Evolutionary conservation across 805 yeast species (phyloP).

Genomic region (Pichia heedii): DNA sequence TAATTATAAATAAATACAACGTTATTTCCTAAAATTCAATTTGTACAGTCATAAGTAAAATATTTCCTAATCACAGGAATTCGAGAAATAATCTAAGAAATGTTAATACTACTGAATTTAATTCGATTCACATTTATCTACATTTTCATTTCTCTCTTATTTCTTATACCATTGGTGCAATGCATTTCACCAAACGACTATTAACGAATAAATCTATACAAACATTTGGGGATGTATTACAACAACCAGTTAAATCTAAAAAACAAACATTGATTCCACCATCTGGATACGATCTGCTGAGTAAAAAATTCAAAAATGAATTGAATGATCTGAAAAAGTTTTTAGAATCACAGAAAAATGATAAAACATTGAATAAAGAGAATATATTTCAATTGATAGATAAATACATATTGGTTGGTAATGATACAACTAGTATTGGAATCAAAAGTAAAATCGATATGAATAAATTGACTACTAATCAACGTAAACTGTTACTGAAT

Average conservation of each 20-base stretch:
- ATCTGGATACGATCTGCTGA: constrained; percentile 18
- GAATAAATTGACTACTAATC: not conserved
- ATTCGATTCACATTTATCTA: no score
- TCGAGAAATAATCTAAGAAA: no score
- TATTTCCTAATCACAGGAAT: no score
- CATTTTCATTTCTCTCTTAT: no score
- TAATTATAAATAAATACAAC: no score
- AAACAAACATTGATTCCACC: constrained; percentile 9
- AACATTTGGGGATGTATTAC: constrained; percentile 12
- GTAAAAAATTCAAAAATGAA: constrained; percentile 15
- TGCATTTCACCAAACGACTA: no score
- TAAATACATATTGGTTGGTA: constrained; percentile 6
- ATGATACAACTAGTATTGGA: not conserved
- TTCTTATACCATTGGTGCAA: no score
- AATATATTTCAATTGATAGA: not conserved
- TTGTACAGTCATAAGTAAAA: no score
- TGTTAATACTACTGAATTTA: no score
- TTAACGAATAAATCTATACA: not conserved
- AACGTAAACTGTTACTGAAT: not conserved
- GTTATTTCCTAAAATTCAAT: no score
- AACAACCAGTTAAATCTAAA: not conserved
- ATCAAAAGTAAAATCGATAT: not conserved
- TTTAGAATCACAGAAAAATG: constrained; percentile 1
- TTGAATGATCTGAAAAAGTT: constrained; percentile 10
- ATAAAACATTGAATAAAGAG: not conserved